Base-by-base conservation (phyloP, 371 early-diverging fungal species). In the Fennellomyces sp. region DNA sequence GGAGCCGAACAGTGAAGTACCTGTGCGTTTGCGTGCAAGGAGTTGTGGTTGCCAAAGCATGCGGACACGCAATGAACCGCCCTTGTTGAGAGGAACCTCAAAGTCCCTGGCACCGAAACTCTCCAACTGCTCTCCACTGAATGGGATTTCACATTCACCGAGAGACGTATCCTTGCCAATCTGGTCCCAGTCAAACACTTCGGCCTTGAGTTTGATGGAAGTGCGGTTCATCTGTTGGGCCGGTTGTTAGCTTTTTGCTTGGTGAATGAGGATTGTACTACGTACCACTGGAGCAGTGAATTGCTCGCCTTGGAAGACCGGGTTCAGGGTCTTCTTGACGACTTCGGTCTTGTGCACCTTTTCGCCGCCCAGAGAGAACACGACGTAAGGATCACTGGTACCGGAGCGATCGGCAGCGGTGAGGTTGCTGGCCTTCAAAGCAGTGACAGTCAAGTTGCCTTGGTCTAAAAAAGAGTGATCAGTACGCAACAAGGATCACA, bases 111-210 rank as follows among this genome's bases (percentile, higher is more conserved):
- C 65, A 23, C 60, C 70, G 56, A 77, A 77, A 12, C 76, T 77
- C 28, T 77, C 78, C 0, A 80, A 45, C 21, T 60, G 42, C 13
- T 71, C 64, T 0, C 68, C 62, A 48, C 64, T 61, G 23, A 80
- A 75, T 0, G 76, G 54, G 17, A 75, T 71, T 6, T 59, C 54
- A 13, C 63, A 55, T 53, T 64, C 69, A 39, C 83, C 82, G 11
- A 93, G 65, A 26, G 82, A 75, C 36, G 81, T 82, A 61, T 87
- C 80, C 31, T 81, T 75, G 56, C 83, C 81, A 42, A 93, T 69
- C 72, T 90, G 88, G 59, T 93, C 92, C 94, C 94, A 93, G 71
- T 93, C 94, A 70, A 78, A 91, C 21, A 90, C 76, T 50, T 90
- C 88, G 15, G 88, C 79, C 10, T 74, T 64, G 52, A 92, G 69